Base-by-base conservation (phyloP, 83 land plant genomes). In the Diphasiastrum complanatum region DNA sequence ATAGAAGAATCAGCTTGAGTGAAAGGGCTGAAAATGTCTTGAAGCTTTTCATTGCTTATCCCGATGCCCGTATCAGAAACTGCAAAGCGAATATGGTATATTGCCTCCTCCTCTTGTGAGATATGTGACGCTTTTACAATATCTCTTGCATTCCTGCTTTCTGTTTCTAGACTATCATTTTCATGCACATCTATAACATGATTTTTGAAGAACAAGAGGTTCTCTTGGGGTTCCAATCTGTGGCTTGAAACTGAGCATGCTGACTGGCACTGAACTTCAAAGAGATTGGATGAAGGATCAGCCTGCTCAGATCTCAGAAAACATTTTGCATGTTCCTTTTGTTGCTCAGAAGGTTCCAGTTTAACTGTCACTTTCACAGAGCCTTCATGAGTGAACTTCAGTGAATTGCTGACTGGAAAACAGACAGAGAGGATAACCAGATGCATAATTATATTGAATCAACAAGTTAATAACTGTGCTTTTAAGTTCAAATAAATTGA, bases 1-100 rank as follows among this genome's bases (percentile, higher is more conserved):
- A 54, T 63, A 32, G 72, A 69, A 45, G 68, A 56, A 69, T 69
- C 72, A 3, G 69, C 72, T 52, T 69, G 72, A 2, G 69, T 63
- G 47, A 69, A 69, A 0, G 72, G 69, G 14, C 49, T 61, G 48
- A 69, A 69, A 34, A 63, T 49, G 8, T 63, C 69, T 40, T 27
- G 24, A 10, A 63, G 68, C 19, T 61, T 69, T 23, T 62, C 57
- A 38, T 26, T 36, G 31, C 47, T 50, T 24, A 69, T 69, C 22
- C 72, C 72, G 63, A 69, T 63, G 18, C 72, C 68, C 35, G 69
- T 69, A 33, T 69, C 72, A 2, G 41, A 49, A 12, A 69, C 68
- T 59, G 62, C 66, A 23, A 61, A 63, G 10, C 32, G 22, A n/a
- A 66, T 33, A n/a, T 35, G 11, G n/a, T n/a, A n/a, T n/a, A n/a